Conservation (phyloP, 352 stramenopile species). For the Pythium insidiosum region DNA sequence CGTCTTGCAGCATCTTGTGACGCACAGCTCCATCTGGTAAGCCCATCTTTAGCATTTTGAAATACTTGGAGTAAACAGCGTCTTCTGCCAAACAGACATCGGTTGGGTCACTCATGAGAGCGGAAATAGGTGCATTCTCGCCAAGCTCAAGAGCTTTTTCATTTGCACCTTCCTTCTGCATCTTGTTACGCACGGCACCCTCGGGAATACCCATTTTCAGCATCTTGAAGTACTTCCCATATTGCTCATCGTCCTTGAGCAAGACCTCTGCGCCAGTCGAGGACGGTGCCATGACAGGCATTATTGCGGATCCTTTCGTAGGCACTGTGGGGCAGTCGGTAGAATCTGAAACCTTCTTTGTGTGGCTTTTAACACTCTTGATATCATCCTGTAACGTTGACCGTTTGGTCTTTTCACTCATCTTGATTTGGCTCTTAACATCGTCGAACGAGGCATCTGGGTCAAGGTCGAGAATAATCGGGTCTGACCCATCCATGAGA, state of each 20-base stretch:
- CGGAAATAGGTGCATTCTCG: constrained; percentile 20
- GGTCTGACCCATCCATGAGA: constrained; percentile 82
- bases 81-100: too few relatives aligned
- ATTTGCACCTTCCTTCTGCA: constrained; percentile 43
- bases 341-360: too few relatives aligned
- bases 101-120: too few relatives aligned
- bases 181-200: constrained; percentile 81
- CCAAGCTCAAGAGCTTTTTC: constrained; percentile 27
- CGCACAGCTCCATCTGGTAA: constrained; percentile 73
- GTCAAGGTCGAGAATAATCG: constrained; percentile 50
- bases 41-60: constrained; percentile 92
- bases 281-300: too few relatives aligned
- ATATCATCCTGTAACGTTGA: constrained; percentile 59
- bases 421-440: constrained; percentile 43
- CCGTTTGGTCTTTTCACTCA: background rate
- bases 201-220: constrained; percentile 84
- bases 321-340: too few relatives aligned
- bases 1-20: constrained; percentile 76
- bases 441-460: constrained; percentile 55
- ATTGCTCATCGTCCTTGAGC: constrained; percentile 54
- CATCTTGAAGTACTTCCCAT: constrained; percentile 93
- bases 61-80: constrained; percentile 85
- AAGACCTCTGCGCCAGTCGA: too few relatives aligned
- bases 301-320: too few relatives aligned
- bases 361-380: constrained; percentile 26